Evolutionary conservation across 1,139 yeast species (phyloP).

Genomic region (Pichia terricola): DNA sequence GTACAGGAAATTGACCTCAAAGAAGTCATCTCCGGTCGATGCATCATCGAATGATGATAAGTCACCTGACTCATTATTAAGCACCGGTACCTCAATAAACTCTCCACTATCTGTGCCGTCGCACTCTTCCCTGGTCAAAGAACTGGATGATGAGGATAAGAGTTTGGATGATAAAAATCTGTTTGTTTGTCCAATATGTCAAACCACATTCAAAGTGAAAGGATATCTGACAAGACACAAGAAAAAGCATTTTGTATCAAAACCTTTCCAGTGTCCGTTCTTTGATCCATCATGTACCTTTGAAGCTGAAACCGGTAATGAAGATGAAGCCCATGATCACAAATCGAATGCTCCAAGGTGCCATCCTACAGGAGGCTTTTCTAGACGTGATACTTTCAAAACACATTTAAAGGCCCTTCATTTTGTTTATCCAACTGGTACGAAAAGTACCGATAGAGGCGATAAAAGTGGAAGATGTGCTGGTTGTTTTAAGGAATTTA

Average conservation of each 20-base stretch:
- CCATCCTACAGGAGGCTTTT: constrained; percentile 52
- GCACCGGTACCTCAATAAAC: no score
- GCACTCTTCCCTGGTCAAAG: no score
- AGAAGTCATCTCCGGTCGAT: not conserved
- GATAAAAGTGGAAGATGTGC: constrained; percentile 44
- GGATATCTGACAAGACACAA: constrained; percentile 48
- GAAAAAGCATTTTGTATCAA: constrained; percentile 40
- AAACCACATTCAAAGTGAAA: constrained; percentile 42
- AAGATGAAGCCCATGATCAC: constrained; percentile 20
- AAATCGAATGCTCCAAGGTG: constrained; percentile 26
- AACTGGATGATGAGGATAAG: no score
- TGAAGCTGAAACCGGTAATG: constrained; percentile 18
- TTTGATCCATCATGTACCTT: constrained; percentile 17
- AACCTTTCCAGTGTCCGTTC: constrained; percentile 49
- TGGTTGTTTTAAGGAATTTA: constrained; percentile 44
- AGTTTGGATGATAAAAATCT: no score
- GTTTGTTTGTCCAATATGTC: constrained; percentile 33
- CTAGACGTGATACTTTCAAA: constrained; percentile 49
- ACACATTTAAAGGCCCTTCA: constrained; percentile 51
- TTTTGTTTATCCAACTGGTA: constrained; percentile 51
- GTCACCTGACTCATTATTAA: no score
- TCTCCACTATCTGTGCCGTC: no score
- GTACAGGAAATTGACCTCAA: constrained; percentile 2
- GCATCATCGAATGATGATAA: no score
- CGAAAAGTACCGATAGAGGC: constrained; percentile 36